Evolutionary conservation across 2,329 filamentous ascomycete genomes (phyloP), one percentile per base, ranked within the genome.

Genomic region (Monosporascus sp.): DNA sequence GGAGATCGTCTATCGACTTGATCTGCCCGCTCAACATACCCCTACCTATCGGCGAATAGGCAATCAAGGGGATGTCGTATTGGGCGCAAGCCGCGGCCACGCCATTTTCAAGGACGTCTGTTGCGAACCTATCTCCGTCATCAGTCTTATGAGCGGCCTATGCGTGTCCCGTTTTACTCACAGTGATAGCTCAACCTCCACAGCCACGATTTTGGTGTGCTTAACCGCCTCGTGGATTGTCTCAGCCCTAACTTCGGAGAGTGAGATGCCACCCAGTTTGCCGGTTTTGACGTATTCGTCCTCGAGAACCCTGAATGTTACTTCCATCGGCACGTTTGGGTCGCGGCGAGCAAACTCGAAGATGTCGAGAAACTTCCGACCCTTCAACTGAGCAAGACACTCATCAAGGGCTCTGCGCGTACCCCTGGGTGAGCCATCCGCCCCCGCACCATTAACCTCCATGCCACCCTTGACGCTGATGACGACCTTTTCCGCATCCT

Each of bases 391-490:
- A 24, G 51, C 55, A 43, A 83, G 60, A 58, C 72, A 77, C 45
- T 76, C 73, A 38, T 84, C 79, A 37, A 85, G 68, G 24, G 73
- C 75, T 14, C 70, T 70, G 20, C 77, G 75, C 8, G 81, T 72
- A 37, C 72, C 72, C 50, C 75, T 73, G 24, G 76, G 75, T 5
- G 74, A 77, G 17, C 76, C 74, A 57, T 81, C 76, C 0, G 75
- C 67, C 0, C 57, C 58, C 0, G 58, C 46, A 31, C 70, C 64
- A 4, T 60, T 57, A 1, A 61, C 46, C 48, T 72, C 61, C 17
- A 74, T 22, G 1, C 74, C 79, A 18, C 81, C 81, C 64, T 85
- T 85, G 63, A 84, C 72, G 58, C 72, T 77, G 37, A 85, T 69
- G 15, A 82, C 69, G 3, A 84, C 74, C 62, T 81, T 78, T 46